These are phyloP conservation scores for Xylariaceae sp. DNA, from an alignment of 2,329 filamentous ascomycete genomes.

Conservation along the genomic window DNA sequence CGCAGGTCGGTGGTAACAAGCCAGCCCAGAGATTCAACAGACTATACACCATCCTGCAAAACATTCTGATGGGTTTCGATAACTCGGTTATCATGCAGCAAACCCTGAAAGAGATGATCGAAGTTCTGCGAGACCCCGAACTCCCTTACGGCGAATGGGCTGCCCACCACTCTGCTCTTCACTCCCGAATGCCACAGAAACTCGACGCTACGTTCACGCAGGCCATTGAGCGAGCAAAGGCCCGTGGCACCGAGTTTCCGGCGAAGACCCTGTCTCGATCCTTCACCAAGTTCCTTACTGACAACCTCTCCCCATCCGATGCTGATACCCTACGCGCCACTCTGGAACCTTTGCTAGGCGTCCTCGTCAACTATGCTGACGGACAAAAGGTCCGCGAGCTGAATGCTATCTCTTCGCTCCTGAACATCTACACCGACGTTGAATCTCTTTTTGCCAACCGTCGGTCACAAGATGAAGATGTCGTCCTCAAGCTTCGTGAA, in stretches of 20 bases:
- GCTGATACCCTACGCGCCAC: slow-evolving; percentile 66
- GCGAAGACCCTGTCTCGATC: slow-evolving; percentile 81
- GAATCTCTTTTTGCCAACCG: slow-evolving; percentile 85
- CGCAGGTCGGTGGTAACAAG: slow-evolving; percentile 85
- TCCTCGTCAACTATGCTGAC: slow-evolving; percentile 76
- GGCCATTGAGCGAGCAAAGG: slow-evolving; percentile 76
- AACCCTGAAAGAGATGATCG: slow-evolving; percentile 82
- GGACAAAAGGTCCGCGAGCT: slow-evolving; percentile 90
- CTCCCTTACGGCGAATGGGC: slow-evolving; percentile 96
- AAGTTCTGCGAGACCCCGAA: slow-evolving; percentile 82
- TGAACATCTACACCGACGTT: slow-evolving; percentile 75
- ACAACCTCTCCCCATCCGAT: slow-evolving; percentile 70
- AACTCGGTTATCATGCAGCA: slow-evolving; percentile 93
- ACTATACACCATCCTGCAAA: slow-evolving; percentile 69
- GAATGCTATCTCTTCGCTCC: slow-evolving; percentile 69
- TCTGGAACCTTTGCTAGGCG: slow-evolving; percentile 68
- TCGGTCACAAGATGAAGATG: slow-evolving; percentile 83
- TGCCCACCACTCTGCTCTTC: slow-evolving; percentile 91
- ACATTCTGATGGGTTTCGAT: slow-evolving; percentile 91
- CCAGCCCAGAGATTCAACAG: slow-evolving; percentile 80
- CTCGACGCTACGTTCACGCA: slow-evolving; percentile 77
- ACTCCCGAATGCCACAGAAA: slow-evolving; percentile 94
- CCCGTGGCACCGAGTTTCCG: slow-evolving; percentile 80
- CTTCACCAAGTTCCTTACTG: slow-evolving; percentile 82
- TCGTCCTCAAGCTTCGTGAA: slow-evolving; percentile 88